Percentiles rank a stretch among this genome's conserved stretches.
Conservation (phyloP, 1,284 basidiomycete genomes). For the Apiotrichum akiyoshidainum region DNA sequence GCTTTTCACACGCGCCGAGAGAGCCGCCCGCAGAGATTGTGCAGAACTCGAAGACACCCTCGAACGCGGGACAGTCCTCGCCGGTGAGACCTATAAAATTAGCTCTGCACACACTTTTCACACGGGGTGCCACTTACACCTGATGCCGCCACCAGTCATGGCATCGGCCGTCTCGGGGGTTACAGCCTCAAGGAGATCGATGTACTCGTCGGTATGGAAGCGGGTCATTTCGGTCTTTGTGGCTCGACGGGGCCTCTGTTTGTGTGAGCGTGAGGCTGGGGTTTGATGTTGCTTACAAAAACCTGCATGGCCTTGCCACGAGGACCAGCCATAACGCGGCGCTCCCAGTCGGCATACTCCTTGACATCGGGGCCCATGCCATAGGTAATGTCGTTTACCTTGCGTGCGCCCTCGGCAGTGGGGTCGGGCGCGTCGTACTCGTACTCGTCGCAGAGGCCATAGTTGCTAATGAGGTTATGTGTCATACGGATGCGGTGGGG, state of each 20-base stretch:
- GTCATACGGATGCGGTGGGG: slow-evolving; percentile 90
- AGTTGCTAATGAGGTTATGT: slow-evolving; percentile 85
- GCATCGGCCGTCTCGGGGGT: slow-evolving; percentile 83
- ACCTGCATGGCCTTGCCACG: slow-evolving; percentile 70
- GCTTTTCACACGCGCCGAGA: slow-evolving; percentile 74
- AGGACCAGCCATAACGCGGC: slow-evolving; percentile 31
- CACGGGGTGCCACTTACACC: slow-evolving; percentile 61
- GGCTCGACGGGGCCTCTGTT: slow-evolving; percentile 73
- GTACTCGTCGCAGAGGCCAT: slow-evolving; percentile 61
- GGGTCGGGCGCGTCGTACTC: slow-evolving; percentile 29
- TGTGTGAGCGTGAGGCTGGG: too few species aligned
- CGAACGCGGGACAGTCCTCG: slow-evolving; percentile 95
- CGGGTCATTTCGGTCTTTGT: slow-evolving; percentile 77
- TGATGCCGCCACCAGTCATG: slow-evolving; percentile 73
- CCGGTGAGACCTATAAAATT: slow-evolving; percentile 68
- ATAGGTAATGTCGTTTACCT: slow-evolving; percentile 27
- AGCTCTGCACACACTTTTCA: too few species aligned
- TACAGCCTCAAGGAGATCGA: slow-evolving; percentile 82
- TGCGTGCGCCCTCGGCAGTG: slow-evolving; percentile 28
- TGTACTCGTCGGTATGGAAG: slow-evolving; percentile 98
- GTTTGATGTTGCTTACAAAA: slow-evolving; percentile 57
- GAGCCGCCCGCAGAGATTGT: slow-evolving; percentile 94
- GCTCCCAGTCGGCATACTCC: slow-evolving; percentile 30
- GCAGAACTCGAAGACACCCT: slow-evolving; percentile 95
- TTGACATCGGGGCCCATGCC: slow-evolving; percentile 21